Evolutionary conservation across 2,329 filamentous ascomycete species (phyloP).

Genomic region (Phoma sp.): DNA sequence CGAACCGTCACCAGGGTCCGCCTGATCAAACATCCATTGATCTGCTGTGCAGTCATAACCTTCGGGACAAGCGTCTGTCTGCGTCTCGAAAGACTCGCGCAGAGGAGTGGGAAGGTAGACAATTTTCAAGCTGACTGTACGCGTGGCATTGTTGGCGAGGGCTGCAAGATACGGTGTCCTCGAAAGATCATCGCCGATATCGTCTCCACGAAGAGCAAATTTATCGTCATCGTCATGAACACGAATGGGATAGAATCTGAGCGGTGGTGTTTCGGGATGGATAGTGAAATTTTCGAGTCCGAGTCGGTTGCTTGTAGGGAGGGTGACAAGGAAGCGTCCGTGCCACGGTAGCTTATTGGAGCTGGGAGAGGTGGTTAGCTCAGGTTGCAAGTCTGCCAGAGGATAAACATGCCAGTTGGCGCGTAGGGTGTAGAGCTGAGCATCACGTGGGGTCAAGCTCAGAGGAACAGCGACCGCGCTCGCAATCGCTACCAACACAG

Average conservation of each 20-base stretch:
- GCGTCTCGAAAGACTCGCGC: conserved; percentile 6
- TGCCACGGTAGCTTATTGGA: conserved; percentile 25
- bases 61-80: conserved; percentile 18
- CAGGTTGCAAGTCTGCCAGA: background rate
- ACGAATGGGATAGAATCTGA: conserved; percentile 21
- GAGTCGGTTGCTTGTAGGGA: conserved; percentile 21
- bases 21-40: conserved; percentile 16
- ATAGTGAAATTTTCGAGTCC: conserved; percentile 38
- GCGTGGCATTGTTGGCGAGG: conserved; percentile 17
- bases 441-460: background rate
- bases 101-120: conserved; percentile 17
- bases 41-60: conserved; percentile 20
- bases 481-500: background rate
- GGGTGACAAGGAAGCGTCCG: conserved; percentile 18
- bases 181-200: conserved; percentile 14
- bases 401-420: conserved; percentile 9
- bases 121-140: conserved; percentile 18
- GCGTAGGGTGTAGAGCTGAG: conserved; percentile 13
- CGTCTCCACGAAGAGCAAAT: conserved; percentile 23
- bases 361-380: conserved; percentile 9
- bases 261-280: conserved; percentile 21
- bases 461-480: background rate
- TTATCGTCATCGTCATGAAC: conserved; percentile 11
- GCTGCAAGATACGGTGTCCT: conserved; percentile 23
- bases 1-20: background rate